These are phyloP conservation scores for Salvia hispanica DNA, from an alignment of 257 asterid species.

Conservation along the genomic window DNA sequence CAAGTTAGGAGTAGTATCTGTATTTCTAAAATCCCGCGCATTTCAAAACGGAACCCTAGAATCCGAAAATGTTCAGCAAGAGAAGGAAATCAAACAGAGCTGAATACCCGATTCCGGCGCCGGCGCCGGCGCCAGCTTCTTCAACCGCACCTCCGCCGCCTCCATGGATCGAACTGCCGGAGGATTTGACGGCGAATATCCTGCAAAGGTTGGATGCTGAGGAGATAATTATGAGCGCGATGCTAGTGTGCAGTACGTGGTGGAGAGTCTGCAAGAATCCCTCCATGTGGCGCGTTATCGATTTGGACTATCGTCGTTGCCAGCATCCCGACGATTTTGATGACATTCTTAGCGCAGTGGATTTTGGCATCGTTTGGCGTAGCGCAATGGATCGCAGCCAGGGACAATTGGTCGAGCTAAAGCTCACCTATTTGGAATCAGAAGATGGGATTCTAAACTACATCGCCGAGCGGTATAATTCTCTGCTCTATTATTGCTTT, in stretches of 20 bases:
- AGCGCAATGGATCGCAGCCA: not conserved
- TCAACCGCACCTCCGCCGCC: slow-evolving; percentile 3
- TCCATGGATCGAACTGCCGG: slow-evolving; percentile 53
- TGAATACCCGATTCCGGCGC: no score
- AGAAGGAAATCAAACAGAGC: no score
- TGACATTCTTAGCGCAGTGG: slow-evolving; percentile 34
- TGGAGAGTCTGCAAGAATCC: slow-evolving; percentile 41
- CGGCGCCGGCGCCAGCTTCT: not conserved
- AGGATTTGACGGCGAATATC: slow-evolving; percentile 42
- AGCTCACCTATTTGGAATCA: no score
- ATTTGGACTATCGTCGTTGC: slow-evolving; percentile 5
- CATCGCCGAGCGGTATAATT: no score
- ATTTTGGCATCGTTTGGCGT: not conserved
- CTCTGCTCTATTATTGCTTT: no score
- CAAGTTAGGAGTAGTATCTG: no score
- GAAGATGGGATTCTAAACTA: no score
- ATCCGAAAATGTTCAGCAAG: no score
- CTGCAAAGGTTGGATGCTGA: slow-evolving; percentile 41
- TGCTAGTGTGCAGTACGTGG: slow-evolving; percentile 47
- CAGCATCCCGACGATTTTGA: not conserved
- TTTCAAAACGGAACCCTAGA: no score
- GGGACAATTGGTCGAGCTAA: no score
- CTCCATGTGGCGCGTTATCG: slow-evolving; percentile 38
- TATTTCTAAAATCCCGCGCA: no score
- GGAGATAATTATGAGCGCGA: slow-evolving; percentile 42